Percentiles rank a stretch among this genome's conserved stretches.
phyloP scores from a whole-genome alignment of 805 yeast genomes.

The Kodamaea neixiangensis region DNA sequence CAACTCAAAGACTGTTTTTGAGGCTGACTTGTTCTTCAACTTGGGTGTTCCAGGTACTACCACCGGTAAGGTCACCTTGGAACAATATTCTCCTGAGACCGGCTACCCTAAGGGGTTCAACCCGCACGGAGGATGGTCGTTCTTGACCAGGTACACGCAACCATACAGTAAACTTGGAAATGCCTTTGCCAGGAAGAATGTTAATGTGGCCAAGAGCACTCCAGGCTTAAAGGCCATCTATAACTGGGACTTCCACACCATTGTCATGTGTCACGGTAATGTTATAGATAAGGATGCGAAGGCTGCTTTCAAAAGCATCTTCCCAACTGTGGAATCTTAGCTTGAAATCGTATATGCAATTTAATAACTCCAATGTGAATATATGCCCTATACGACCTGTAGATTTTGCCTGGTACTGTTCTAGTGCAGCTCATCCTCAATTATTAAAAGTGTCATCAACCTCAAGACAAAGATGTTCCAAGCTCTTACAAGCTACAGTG shows the following conservation, averaged over 20 bases:
- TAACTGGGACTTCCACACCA: slow-evolving; percentile 26
- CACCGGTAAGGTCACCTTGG: slow-evolving; percentile 23
- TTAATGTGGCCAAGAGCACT: slow-evolving; percentile 17
- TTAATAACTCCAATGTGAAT: no score
- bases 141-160: slow-evolving; percentile 40
- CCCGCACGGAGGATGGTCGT: slow-evolving; percentile 50
- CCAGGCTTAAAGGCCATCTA: slow-evolving; percentile 23
- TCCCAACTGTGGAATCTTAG: not conserved
- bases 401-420: no score
- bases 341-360: no score
- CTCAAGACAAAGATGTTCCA: no score
- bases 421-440: no score
- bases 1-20: slow-evolving; percentile 49
- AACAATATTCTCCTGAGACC: slow-evolving; percentile 43
- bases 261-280: slow-evolving; percentile 47
- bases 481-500: no score
- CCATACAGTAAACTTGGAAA: slow-evolving; percentile 42
- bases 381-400: no score
- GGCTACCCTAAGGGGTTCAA: slow-evolving; percentile 47
- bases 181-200: slow-evolving; percentile 25
- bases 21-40: slow-evolving; percentile 64
- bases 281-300: slow-evolving; percentile 44
- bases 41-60: slow-evolving; percentile 46
- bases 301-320: slow-evolving; percentile 15
- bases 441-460: no score